These are phyloP conservation scores for Scleroderma citrinum DNA, from an alignment of 768 basidiomycete genomes.

Conservation along the genomic window DNA sequence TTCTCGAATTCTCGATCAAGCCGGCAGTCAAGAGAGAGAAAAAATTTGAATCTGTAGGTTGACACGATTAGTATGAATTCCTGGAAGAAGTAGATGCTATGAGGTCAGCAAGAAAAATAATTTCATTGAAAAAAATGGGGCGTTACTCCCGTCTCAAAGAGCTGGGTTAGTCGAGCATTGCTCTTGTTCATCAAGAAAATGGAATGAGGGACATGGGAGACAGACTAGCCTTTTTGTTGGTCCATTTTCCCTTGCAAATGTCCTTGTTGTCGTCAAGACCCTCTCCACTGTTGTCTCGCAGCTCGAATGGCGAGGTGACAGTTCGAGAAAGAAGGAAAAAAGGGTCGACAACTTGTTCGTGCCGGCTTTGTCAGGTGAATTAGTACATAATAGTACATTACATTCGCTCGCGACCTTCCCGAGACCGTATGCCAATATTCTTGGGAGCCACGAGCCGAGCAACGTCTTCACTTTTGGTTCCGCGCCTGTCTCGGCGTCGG, in stretches of 20 bases:
- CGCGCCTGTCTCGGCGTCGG: too few species aligned
- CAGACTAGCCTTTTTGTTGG: conserved; percentile 84
- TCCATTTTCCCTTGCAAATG: conserved; percentile 91
- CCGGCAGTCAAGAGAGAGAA: conserved; percentile 93
- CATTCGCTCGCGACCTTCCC: conserved; percentile 72
- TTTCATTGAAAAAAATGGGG: conserved; percentile 74
- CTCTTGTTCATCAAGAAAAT: conserved; percentile 67
- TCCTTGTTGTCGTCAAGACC: conserved; percentile 80
- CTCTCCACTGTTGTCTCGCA: conserved; percentile 83
- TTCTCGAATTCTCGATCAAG: conserved; percentile 86
- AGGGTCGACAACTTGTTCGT: conserved; percentile 88
- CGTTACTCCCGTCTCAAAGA: conserved; percentile 94
- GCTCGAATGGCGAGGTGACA: conserved; percentile 11
- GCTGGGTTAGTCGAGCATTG: conserved; percentile 88
- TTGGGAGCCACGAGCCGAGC: too few species aligned
- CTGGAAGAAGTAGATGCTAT: neutral
- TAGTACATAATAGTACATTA: conserved; percentile 56
- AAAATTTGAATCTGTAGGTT: conserved; percentile 76
- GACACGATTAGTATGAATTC: conserved; percentile 12
- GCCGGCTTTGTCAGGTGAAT: conserved; percentile 89
- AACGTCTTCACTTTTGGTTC: too few species aligned
- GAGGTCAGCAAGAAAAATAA: conserved; percentile 40
- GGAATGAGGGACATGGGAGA: neutral
- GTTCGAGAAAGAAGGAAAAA: neutral
- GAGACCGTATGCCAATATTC: too few species aligned